Base-by-base conservation (phyloP, 2,329 filamentous ascomycete genomes). In the Sclerotinia subarctica region DNA sequence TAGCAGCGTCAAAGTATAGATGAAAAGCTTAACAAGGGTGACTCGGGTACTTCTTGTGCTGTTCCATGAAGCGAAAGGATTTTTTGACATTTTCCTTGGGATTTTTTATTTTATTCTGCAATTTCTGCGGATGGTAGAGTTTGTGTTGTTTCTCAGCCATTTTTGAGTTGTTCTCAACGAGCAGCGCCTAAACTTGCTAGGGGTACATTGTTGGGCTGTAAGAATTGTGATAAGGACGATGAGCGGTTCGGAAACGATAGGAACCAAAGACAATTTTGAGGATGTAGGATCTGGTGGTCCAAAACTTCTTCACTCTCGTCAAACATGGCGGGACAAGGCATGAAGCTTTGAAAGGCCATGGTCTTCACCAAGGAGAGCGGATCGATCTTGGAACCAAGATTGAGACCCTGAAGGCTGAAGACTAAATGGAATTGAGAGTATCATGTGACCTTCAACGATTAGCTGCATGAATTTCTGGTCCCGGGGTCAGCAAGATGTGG, bases 1-100 rank as follows among this genome's bases (percentile, higher is more conserved):
- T 60, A 60, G 42, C 57, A 47, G 57, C 42, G 57, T 60, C 57
- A 60, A 60, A 60, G 42, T 3, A 47, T 60, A 59, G 57, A 60
- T 32, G 2, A n/a, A 60, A 32, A 26, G 57, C 19, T 47, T 21
- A 17, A 32, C 42, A 29, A 47, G 57, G 57, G 42, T 60, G 42
- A 60, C 42, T 60, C 57, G 57, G 57, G 32, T 26, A 35, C 5
- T 60, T 47, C 19, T 60, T 15, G 13, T 32, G 24, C 46, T 47
- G 10, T 26, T 60, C 19, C 24, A 46, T 60, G 42, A 32, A 47
- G 26, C 32, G 42, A 32, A 60, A 29, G 57, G 57, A 60, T 60
- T 13, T 56, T 56, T 5, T 13, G 38, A 42, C 1, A 38, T 38
- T 35, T 35, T 13, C 11, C 11, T 10, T 1, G 8, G 35, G 38